A percentile compares a stretch with the other conserved stretches of the same genome.
Conservation (phyloP, 805 yeast species). For the Grigorovia transvaalensis region DNA sequence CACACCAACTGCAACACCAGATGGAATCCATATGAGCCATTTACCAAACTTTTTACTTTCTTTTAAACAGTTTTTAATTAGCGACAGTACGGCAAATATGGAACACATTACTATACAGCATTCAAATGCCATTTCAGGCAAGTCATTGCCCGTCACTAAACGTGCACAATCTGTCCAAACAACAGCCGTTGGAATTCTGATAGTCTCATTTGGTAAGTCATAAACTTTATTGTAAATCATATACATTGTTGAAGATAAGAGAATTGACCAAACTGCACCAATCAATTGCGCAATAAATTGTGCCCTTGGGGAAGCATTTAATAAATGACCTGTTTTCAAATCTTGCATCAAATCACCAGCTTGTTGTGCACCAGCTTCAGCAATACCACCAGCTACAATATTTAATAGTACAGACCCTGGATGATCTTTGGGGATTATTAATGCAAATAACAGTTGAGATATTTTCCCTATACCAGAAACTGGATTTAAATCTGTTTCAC, state of each 20-base stretch:
- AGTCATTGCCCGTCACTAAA: slow-evolving; percentile 79
- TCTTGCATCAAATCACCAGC: slow-evolving; percentile 98
- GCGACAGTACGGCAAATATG: slow-evolving; percentile 57
- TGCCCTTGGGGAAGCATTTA: slow-evolving; percentile 87
- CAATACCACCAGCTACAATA: slow-evolving; percentile 89
- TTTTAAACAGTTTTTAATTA: slow-evolving; percentile 49
- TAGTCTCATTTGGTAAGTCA: slow-evolving; percentile 70
- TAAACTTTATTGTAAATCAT: slow-evolving; percentile 71
- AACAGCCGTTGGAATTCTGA: slow-evolving; percentile 87
- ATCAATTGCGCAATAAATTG: slow-evolving; percentile 85
- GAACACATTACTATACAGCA: slow-evolving; percentile 53
- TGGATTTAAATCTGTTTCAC: slow-evolving; percentile 94
- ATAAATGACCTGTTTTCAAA: slow-evolving; percentile 81
- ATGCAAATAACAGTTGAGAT: slow-evolving; percentile 80
- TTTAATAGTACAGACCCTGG: slow-evolving; percentile 80
- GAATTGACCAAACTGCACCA: slow-evolving; percentile 77
- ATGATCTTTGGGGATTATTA: slow-evolving; percentile 59
- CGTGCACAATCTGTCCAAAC: slow-evolving; percentile 97
- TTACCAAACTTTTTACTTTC: slow-evolving; percentile 31
- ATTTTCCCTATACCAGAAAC: slow-evolving; percentile 94
- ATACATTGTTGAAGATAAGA: slow-evolving; percentile 75
- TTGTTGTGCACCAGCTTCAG: slow-evolving; percentile 98
- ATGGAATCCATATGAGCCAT: slow-evolving; percentile 52
- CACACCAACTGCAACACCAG: slow-evolving; percentile 95
- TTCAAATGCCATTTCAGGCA: slow-evolving; percentile 68